Percentiles rank a stretch among this genome's conserved stretches.
Evolutionary conservation across 208 protist genomes (phyloP).

Genomic region (Trypanosoma scelopori): DNA sequence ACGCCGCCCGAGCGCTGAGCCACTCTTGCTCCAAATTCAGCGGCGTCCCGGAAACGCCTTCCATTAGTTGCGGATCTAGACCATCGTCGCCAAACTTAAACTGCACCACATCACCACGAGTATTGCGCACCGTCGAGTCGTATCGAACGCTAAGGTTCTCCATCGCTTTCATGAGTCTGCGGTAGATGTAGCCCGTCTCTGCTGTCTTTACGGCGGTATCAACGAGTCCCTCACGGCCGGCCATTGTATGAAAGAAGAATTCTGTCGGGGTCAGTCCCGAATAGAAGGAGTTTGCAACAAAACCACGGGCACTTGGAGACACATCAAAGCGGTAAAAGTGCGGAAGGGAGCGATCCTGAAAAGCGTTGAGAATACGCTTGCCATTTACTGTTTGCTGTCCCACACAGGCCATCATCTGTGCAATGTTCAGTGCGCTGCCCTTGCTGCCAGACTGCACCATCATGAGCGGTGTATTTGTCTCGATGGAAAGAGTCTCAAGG

Average conservation of each 20-base stretch:
- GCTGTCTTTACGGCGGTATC: slow-evolving; percentile 99
- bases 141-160: slow-evolving; percentile 98
- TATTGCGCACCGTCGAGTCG: slow-evolving; percentile 98
- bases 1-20: slow-evolving; percentile 57
- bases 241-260: slow-evolving; percentile 99
- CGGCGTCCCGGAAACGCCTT: slow-evolving; percentile 81
- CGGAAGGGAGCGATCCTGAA: slow-evolving; percentile 97
- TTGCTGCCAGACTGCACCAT: slow-evolving; percentile 98
- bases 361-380: slow-evolving; percentile 97
- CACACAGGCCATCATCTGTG: slow-evolving; percentile 99
- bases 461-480: slow-evolving; percentile 97
- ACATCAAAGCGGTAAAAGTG: slow-evolving; percentile 95
- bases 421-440: slow-evolving; percentile 99
- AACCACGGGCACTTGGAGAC: slow-evolving; percentile 95
- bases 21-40: slow-evolving; percentile 87
- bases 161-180: slow-evolving; percentile 98
- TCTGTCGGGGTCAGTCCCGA: slow-evolving; percentile 97
- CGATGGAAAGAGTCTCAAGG: slow-evolving; percentile 90
- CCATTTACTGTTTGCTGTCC: slow-evolving; percentile 99
- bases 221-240: slow-evolving; percentile 97
- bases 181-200: slow-evolving; percentile 99
- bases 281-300: slow-evolving; percentile 99
- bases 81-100: slow-evolving; percentile 99
- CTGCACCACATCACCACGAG: slow-evolving; percentile 94
- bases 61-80: slow-evolving; percentile 98